Evolutionary conservation across 2,329 filamentous ascomycete genomes (phyloP), one percentile per base, ranked within the genome.

Genomic region (Tolypocladium nubicola): DNA sequence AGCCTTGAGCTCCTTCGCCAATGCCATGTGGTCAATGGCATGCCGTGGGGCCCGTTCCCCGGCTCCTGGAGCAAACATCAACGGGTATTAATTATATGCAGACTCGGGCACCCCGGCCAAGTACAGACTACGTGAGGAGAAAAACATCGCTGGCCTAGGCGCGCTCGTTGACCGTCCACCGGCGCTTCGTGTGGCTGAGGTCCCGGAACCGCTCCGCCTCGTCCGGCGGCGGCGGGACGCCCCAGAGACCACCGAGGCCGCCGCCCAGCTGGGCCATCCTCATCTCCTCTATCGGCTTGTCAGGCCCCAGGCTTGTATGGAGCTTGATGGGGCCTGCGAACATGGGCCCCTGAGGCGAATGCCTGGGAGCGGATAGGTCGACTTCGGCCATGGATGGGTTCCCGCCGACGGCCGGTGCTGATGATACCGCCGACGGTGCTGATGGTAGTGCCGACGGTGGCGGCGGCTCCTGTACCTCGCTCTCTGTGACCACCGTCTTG

Each of bases 161-260:
- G 57, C 70, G 73, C 62, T 83, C 80, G 52, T 75, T 81, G 5
- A 82, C 75, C 26, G 80, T 82, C 81, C 81, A 84, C 30, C 80
- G 73, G 55, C 80, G 68, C 68, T 83, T 83, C 1, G 73, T 70
- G 23, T 73, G 70, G 39, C 71, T 75, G 57, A 74, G 58, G 57
- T 82, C 80, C 8, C 76, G 71, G 37, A 73, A 68, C 37, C 69
- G 70, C 56, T 81, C 79, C 0, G 74, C 75, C 47, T 77, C 73
- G 9, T 71, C 75, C 16, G 75, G 70, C 23, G 77, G 73, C 54
- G 70, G 68, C 3, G 76, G 75, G 11, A 72, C 62, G 4, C 74
- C 75, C 77, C 75, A 79, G 2, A 75, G 72, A 21, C 79, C 79
- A 59, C 69, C 76, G 30, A 66, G 60, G 2, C 68, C 73, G 55